phyloP scores from a whole-genome alignment of 495 filamentous ascomycete species.

The Lindgomyces ingoldianus region DNA sequence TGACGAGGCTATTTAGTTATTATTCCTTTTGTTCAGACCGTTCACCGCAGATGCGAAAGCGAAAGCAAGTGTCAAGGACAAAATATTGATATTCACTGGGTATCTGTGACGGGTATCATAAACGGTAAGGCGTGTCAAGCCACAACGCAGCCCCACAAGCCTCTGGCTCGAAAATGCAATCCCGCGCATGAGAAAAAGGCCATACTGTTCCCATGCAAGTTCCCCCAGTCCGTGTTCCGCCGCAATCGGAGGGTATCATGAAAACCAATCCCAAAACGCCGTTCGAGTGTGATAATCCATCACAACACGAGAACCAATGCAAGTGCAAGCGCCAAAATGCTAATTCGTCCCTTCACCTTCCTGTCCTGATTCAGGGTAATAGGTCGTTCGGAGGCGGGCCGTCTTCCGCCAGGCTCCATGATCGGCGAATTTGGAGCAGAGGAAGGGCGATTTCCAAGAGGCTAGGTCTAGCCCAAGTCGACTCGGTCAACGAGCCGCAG shows the following conservation, averaged over 20 bases:
- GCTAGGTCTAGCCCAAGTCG: background rate
- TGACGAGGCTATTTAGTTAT: constrained; percentile 13
- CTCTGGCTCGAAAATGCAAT: constrained; percentile 1
- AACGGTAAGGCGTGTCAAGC: constrained; percentile 29
- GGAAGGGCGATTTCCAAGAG: background rate
- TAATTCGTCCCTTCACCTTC: background rate
- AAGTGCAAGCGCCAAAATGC: background rate
- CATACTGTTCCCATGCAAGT: background rate
- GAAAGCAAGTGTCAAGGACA: background rate
- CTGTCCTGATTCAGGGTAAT: background rate
- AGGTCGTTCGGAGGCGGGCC: background rate
- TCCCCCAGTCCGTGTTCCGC: constrained; percentile 9
- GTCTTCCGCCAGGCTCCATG: background rate
- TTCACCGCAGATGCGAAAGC: background rate
- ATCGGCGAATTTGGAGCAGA: constrained; percentile 3
- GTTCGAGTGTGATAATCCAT: constrained; percentile 17
- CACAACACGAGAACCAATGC: constrained; percentile 9
- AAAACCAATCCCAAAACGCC: constrained; percentile 17
- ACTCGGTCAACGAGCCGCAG: background rate
- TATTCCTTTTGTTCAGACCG: constrained; percentile 7
- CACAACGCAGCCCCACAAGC: constrained; percentile 23
- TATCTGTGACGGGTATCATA: constrained; percentile 34
- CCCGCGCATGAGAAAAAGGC: constrained; percentile 12
- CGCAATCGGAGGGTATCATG: constrained; percentile 32
- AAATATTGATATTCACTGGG: constrained; percentile 24